phyloP scores from a whole-genome alignment of 345 rosid genomes.

The Lagerstroemia speciosa region DNA sequence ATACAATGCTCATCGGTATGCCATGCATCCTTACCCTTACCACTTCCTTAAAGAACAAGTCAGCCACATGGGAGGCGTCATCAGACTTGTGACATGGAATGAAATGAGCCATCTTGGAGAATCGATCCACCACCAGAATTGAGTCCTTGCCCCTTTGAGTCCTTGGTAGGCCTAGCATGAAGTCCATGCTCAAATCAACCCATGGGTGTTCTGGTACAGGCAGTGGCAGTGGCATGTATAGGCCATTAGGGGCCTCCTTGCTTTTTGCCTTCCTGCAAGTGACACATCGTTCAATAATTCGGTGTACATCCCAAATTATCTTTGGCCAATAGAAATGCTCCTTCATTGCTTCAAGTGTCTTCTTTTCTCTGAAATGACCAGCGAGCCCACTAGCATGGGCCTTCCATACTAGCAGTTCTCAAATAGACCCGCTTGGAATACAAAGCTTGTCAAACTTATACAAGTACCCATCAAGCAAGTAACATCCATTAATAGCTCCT shows the following conservation, averaged over 20 bases:
- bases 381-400: slow-evolving; percentile 1
- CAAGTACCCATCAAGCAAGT: not conserved
- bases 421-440: not conserved
- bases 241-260: not conserved
- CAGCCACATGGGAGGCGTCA: not conserved
- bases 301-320: not conserved
- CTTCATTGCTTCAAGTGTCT: not conserved
- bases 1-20: not conserved
- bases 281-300: not conserved
- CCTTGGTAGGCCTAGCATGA: not conserved
- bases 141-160: slow-evolving; percentile 4
- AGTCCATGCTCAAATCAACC: not conserved
- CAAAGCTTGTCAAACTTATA: too few relatives aligned
- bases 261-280: not conserved
- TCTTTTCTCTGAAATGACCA: slow-evolving; percentile 4
- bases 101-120: too few relatives aligned
- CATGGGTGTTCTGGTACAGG: not conserved
- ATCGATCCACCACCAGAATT: slow-evolving; percentile 1
- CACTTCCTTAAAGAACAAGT: not conserved
- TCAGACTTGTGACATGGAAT: too few relatives aligned
- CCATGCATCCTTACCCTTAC: not conserved
- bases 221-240: slow-evolving; percentile 2
- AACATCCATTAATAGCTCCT: not conserved
- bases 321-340: slow-evolving; percentile 8
- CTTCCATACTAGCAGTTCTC: not conserved